A percentile compares a stretch with the other conserved stretches of the same genome.
Evolutionary conservation across 306 rosid genomes (phyloP).

Genomic region (Rosa persica): DNA sequence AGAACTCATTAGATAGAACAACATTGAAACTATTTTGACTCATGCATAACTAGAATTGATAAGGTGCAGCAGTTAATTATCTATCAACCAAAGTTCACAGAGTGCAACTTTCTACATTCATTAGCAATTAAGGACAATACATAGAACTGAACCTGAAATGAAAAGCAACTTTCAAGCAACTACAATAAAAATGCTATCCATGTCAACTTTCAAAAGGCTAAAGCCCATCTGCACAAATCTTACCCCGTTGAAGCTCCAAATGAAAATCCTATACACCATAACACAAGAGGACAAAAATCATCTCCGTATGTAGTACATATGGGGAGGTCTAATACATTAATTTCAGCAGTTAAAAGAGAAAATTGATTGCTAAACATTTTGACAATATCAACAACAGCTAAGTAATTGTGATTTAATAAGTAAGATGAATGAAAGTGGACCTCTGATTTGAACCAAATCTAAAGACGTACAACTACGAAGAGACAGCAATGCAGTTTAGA

Average conservation of each 20-base stretch:
- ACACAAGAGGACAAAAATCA: not conserved
- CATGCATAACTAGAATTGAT: not conserved
- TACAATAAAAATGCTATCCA: not conserved
- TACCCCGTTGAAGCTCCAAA: conserved; percentile 1
- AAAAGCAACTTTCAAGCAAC: not conserved
- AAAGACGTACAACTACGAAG: not conserved
- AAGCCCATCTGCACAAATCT: not conserved
- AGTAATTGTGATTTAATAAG: not conserved
- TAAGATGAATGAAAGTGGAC: not conserved
- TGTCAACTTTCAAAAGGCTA: not conserved
- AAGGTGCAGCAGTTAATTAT: not conserved
- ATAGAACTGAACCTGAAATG: not conserved
- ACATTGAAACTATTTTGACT: not conserved
- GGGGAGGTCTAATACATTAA: not conserved
- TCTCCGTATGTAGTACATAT: not conserved
- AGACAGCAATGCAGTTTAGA: conserved; percentile 13
- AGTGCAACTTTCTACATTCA: not conserved
- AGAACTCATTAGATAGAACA: not conserved
- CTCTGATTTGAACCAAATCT: conserved; percentile 12
- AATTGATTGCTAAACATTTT: not conserved
- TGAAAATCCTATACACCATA: conserved; percentile 1
- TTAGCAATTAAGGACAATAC: not conserved
- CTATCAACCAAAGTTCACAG: not conserved
- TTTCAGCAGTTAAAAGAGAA: not conserved
- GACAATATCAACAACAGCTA: not conserved